Conservation (phyloP, 1,284 basidiomycete species). For the Microbotryum lychnidis-dioicae region DNA sequence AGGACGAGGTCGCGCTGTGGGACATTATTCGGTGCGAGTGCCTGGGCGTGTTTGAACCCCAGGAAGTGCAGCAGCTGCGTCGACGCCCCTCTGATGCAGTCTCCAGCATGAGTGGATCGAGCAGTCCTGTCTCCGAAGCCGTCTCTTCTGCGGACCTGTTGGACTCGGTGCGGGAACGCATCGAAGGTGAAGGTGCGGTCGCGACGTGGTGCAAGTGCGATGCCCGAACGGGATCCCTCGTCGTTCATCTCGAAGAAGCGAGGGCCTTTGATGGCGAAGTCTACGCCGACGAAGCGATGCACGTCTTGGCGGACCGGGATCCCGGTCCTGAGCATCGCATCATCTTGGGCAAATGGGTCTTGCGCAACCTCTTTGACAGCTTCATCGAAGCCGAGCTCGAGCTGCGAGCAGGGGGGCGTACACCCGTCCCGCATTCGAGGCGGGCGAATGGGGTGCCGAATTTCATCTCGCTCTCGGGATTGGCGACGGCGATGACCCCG, state of each 20-base stretch:
- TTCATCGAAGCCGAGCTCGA: conserved; percentile 34
- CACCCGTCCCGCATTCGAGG: not conserved
- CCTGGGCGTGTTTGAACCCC: conserved; percentile 58
- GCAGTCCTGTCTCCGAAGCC: not conserved
- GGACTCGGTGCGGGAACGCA: conserved; percentile 73
- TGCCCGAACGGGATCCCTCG: conserved; percentile 78
- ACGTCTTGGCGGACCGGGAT: conserved; percentile 35
- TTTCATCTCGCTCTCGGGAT: not conserved
- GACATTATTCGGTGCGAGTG: conserved; percentile 75
- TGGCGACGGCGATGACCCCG: conserved; percentile 7
- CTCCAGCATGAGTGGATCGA: not conserved
- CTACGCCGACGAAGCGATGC: conserved; percentile 73
- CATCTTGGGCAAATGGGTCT: conserved; percentile 36
- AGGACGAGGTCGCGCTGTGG: conserved; percentile 79
- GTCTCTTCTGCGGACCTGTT: conserved; percentile 52
- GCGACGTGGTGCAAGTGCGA: conserved; percentile 80
- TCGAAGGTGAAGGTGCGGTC: conserved; percentile 86
- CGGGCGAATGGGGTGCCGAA: too few species aligned
- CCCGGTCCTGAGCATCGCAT: conserved; percentile 50
- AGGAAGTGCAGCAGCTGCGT: conserved; percentile 50
- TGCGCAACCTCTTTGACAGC: conserved; percentile 37
- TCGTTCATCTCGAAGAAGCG: conserved; percentile 73
- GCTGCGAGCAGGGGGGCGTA: conserved; percentile 24
- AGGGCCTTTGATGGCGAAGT: conserved; percentile 88
- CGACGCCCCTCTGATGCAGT: conserved; percentile 11